Evolutionary conservation across 2,329 filamentous ascomycete species (phyloP).

Genomic region (Trichoderma semiorbis): DNA sequence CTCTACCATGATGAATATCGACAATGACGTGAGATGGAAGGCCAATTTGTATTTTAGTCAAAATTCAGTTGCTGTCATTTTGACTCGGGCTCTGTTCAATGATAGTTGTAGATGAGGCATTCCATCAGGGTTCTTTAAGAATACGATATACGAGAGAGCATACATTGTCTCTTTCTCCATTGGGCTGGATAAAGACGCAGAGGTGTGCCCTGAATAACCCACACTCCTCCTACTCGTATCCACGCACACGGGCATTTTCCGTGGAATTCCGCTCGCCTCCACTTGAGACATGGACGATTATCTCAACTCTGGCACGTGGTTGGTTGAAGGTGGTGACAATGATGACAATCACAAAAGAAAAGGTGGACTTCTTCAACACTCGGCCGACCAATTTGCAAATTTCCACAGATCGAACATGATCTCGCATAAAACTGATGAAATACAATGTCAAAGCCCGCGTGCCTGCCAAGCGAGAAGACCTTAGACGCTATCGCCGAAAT

Average conservation of each 20-base stretch:
- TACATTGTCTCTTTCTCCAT: not conserved
- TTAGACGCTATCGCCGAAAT: not conserved
- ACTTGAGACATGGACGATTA: not conserved
- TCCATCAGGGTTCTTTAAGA: not conserved
- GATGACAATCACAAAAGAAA: not conserved
- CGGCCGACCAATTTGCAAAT: not conserved
- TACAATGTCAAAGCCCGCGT: not conserved
- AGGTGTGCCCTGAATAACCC: not conserved
- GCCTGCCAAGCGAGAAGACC: not conserved
- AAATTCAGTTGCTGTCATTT: not conserved
- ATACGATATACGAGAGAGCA: not conserved
- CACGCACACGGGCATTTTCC: not conserved
- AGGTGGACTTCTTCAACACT: not conserved
- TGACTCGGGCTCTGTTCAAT: rapidly evolving
- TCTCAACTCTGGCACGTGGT: not conserved
- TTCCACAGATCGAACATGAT: not conserved
- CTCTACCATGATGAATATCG: not conserved
- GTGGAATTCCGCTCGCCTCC: not conserved
- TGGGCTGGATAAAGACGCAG: not conserved
- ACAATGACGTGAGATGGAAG: not conserved
- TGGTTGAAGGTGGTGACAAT: not conserved
- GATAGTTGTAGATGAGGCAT: not conserved
- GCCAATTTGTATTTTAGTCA: not conserved
- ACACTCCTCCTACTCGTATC: not conserved
- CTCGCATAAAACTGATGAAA: not conserved